Evolutionary conservation across 371 early-diverging fungal genomes (phyloP).

Genomic region (Furculomyces boomerangus): DNA sequence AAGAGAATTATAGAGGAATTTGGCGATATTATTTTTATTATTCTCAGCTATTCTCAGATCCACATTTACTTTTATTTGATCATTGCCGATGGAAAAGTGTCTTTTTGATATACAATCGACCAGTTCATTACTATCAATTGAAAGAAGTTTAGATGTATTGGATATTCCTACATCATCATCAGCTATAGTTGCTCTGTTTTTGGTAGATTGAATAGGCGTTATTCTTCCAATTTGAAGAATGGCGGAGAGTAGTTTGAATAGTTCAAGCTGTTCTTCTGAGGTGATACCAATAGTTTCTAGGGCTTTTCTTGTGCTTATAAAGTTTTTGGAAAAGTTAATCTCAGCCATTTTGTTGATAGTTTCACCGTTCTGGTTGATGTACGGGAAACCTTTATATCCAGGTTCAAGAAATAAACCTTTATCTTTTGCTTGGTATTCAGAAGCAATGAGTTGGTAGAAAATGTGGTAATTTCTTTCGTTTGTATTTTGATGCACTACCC

Average conservation of each 20-base stretch:
- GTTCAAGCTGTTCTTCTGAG: slow-evolving; percentile 68
- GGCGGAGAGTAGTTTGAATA: slow-evolving; percentile 76
- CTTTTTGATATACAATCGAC: slow-evolving; percentile 75
- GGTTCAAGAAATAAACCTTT: slow-evolving; percentile 54
- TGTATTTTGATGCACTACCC: slow-evolving; percentile 84
- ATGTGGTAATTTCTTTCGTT: slow-evolving; percentile 97
- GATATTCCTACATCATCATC: slow-evolving; percentile 53
- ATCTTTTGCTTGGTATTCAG: slow-evolving; percentile 60
- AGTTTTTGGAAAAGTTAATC: slow-evolving; percentile 83
- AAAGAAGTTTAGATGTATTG: slow-evolving; percentile 47
- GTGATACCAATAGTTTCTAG: slow-evolving; percentile 71
- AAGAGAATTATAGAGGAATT: slow-evolving; percentile 78
- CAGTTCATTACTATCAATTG: slow-evolving; percentile 53
- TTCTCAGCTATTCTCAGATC: slow-evolving; percentile 52
- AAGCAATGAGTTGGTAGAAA: slow-evolving; percentile 93
- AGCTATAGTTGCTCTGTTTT: slow-evolving; percentile 37
- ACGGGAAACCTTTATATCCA: slow-evolving; percentile 55
- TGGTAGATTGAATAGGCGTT: slow-evolving; percentile 49
- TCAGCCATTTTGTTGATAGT: slow-evolving; percentile 48
- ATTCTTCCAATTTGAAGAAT: slow-evolving; percentile 87
- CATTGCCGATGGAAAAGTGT: slow-evolving; percentile 70
- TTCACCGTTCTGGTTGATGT: slow-evolving; percentile 68
- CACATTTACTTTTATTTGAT: slow-evolving; percentile 64
- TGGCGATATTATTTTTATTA: slow-evolving; percentile 85
- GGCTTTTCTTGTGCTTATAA: slow-evolving; percentile 66